Evolutionary conservation across 108 stramenopile species (phyloP), one percentile per base, ranked within the genome.

Genomic region (Nannochloropsis gaditana): DNA sequence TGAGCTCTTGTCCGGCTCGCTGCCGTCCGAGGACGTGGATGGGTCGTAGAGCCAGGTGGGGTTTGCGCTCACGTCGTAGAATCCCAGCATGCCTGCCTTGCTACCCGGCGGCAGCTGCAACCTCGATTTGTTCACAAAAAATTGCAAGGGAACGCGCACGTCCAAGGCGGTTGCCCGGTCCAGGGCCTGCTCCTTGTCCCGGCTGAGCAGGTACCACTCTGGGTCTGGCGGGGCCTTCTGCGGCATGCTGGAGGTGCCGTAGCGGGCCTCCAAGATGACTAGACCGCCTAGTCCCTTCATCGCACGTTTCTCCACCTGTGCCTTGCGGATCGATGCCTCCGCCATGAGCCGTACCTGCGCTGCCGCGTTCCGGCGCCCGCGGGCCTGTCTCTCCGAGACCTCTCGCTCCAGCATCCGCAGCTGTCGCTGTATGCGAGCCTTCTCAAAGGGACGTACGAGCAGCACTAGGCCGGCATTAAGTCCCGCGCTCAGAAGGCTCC

Each of bases 81-180:
- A 73, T 3, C 59, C 59, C 59, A 73, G 59, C 59, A 73, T 73
- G n/a, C 59, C 59, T n/a, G 59, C 59, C 59, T 73, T 73, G 59
- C 59, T 73, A n/a, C 59, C 59, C 59, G 59, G 19, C 59, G 59
- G 59, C 59, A 73, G 59, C 4, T 73, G n/a, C 59, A 73, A n/a
- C 19, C 59, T 15, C 19, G 59, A 73, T n/a, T 73, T 73, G 8
- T 73, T 73, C 6, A 3, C 59, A n/a, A 73, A 73, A 8, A 73
- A 73, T n/a, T 73, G 59, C 19, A 73, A n/a, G 2, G 59, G 5
- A n/a, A 73, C n/a, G 8, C 59, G 59, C 59, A 73, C 59, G 59
- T 73, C 59, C 6, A 73, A 73, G 19, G 59, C 59, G 59, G 59
- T n/a, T 15, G 59, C 59, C 59, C 15, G 15, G 59, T 73, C 59